Percentiles rank a stretch among this genome's conserved stretches.
Evolutionary conservation across 2,329 filamentous ascomycete species (phyloP).

Genomic region (Trichoderma atroviride): DNA sequence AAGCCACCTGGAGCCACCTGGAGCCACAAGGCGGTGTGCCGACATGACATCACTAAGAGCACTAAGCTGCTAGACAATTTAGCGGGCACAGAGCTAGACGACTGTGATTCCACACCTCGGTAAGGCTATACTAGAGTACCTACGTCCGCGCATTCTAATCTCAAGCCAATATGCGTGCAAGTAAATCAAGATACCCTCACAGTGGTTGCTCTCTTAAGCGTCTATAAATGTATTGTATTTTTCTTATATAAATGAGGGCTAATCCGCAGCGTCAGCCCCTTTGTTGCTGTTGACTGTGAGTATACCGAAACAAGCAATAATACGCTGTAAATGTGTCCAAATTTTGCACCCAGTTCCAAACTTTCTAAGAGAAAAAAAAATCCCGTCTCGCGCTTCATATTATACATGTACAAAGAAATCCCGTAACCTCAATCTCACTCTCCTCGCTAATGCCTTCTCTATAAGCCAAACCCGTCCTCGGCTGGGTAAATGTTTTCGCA

Average conservation of each 20-base stretch:
- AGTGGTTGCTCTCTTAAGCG: neutral
- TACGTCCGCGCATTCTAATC: too few species aligned
- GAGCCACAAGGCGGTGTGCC: slow-evolving; percentile 16
- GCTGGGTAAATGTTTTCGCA: neutral
- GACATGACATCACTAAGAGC: slow-evolving; percentile 14
- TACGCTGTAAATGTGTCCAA: slow-evolving; percentile 11
- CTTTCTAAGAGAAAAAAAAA: neutral
- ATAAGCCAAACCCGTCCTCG: neutral
- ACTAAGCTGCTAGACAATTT: neutral
- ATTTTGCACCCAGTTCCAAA: slow-evolving; percentile 2
- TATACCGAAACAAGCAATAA: neutral
- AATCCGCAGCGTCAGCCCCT: neutral
- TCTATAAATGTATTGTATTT: neutral
- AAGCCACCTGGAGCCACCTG: slow-evolving; percentile 21
- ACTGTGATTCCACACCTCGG: neutral
- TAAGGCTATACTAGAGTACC: neutral
- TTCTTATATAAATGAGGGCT: neutral
- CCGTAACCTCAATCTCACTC: neutral
- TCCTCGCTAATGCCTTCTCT: neutral
- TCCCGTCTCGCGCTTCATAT: slow-evolving; percentile 2
- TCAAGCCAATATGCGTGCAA: neutral
- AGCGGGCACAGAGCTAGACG: neutral
- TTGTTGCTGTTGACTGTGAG: neutral
- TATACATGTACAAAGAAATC: slow-evolving; percentile 2
- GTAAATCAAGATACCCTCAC: neutral